Conservation (phyloP, 768 basidiomycete species). For the Lactifluus piperatus region DNA sequence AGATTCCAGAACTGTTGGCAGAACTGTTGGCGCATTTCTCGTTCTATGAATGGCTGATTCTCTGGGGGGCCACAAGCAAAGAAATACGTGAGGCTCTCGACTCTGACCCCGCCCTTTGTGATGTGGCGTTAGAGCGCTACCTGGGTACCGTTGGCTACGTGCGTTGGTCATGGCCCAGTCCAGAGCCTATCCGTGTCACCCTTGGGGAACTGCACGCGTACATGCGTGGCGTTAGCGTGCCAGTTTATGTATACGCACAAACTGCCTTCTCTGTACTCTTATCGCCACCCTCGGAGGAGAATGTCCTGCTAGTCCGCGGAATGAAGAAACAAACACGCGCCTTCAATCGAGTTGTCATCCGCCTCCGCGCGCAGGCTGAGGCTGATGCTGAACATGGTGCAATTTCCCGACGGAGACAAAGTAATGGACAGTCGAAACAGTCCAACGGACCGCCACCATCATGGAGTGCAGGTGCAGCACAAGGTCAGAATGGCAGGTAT, state of each 20-base stretch:
- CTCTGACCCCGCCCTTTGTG: conserved; percentile 43
- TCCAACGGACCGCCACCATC: conserved; percentile 14
- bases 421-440: conserved; percentile 9
- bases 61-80: conserved; percentile 46
- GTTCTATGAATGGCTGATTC: conserved; percentile 64
- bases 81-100: conserved; percentile 42
- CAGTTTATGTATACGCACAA: conserved; percentile 61
- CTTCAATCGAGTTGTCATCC: conserved; percentile 72
- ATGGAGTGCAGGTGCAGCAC: conserved; percentile 17
- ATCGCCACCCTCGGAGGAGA: conserved; percentile 36
- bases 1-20: conserved; percentile 43
- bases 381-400: conserved; percentile 32
- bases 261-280: conserved; percentile 48
- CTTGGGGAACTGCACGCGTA: conserved; percentile 75
- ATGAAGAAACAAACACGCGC: conserved; percentile 59
- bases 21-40: conserved; percentile 49
- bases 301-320: conserved; percentile 36
- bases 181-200: conserved; percentile 55
- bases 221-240: conserved; percentile 70
- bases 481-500: not conserved
- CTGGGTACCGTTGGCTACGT: conserved; percentile 64
- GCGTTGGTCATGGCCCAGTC: conserved; percentile 45
- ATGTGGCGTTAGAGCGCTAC: conserved; percentile 60
- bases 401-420: not conserved
- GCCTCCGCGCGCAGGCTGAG: conserved; percentile 74